phyloP scores from a whole-genome alignment of 2,329 filamentous ascomycete genomes.

The Fusarium pseudoanthophilum region DNA sequence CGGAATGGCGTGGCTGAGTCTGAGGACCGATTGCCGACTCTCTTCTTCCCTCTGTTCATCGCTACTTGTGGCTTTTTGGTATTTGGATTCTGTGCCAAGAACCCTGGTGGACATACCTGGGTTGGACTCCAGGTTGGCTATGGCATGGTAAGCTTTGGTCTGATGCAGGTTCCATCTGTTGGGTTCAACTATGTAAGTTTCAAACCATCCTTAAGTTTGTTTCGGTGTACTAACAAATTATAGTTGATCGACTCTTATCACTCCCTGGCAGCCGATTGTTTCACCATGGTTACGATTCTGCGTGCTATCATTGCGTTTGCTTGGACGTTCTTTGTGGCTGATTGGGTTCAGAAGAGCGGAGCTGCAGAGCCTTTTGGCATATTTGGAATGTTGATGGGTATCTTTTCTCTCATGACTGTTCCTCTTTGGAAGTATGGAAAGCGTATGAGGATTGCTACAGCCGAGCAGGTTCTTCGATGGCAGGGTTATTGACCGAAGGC shows the following conservation, averaged over 20 bases:
- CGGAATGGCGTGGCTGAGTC: slow-evolving; percentile 47
- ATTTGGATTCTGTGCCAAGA: slow-evolving; percentile 52
- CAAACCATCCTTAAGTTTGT: fast-evolving
- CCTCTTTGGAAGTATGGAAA: slow-evolving; percentile 52
- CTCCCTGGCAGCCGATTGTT: slow-evolving; percentile 60
- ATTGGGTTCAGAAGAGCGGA: slow-evolving; percentile 58
- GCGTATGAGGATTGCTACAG: slow-evolving; percentile 51
- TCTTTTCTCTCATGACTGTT: slow-evolving; percentile 53
- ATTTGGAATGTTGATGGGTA: slow-evolving; percentile 26
- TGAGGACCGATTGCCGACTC: slow-evolving; percentile 47
- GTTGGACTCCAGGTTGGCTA: slow-evolving; percentile 50
- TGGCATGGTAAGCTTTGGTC: slow-evolving; percentile 52
- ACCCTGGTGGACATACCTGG: slow-evolving; percentile 47
- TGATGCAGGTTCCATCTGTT: slow-evolving; percentile 53
- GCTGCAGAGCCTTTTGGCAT: slow-evolving; percentile 62
- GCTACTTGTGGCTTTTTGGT: slow-evolving; percentile 49
- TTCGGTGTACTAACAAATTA: neutral
- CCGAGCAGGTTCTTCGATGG: slow-evolving; percentile 12
- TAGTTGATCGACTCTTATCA: slow-evolving; percentile 63
- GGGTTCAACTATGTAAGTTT: slow-evolving; percentile 54
- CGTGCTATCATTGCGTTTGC: slow-evolving; percentile 62
- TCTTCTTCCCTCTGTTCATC: slow-evolving; percentile 46
- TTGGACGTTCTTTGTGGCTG: slow-evolving; percentile 64
- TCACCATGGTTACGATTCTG: slow-evolving; percentile 62
- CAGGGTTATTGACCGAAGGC: too few species aligned